phyloP scores from a whole-genome alignment of 2,329 filamentous ascomycete species.

The Claviceps paspali region DNA sequence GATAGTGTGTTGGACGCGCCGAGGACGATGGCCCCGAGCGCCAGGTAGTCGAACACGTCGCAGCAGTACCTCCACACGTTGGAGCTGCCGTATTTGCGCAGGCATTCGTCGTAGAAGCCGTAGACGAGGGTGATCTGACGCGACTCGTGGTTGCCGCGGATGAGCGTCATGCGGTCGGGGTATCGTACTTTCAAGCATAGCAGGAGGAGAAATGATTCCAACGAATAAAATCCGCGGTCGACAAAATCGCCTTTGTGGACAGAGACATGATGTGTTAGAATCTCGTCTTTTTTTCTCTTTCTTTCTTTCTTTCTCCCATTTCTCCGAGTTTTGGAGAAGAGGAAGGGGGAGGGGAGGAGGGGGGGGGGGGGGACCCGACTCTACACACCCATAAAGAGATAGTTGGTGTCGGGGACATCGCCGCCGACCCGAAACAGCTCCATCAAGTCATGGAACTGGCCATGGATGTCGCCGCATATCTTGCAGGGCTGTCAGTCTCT shows the following conservation, averaged over 20 bases:
- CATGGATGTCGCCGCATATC: conserved; percentile 96
- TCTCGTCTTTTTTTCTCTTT: too few relatives aligned
- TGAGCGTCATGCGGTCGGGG: conserved; percentile 90
- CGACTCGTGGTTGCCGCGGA: conserved; percentile 90
- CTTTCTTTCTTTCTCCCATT: too few relatives aligned
- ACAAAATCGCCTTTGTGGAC: conserved; percentile 69
- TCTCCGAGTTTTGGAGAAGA: background rate
- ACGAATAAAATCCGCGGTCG: conserved; percentile 92
- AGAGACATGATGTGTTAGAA: too few relatives aligned
- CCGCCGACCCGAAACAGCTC: conserved; percentile 89
- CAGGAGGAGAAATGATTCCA: conserved; percentile 91
- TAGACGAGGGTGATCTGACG: conserved; percentile 95
- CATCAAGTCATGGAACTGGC: conserved; percentile 94
- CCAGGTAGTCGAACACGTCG: conserved; percentile 94
- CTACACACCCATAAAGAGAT: conserved; percentile 76
- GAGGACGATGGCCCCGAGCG: conserved; percentile 77
- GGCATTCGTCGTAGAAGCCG: conserved; percentile 94
- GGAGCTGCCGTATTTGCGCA: conserved; percentile 88
- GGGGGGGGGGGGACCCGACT: too few relatives aligned
- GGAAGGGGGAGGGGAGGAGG: too few relatives aligned
- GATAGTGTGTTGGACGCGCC: conserved; percentile 58
- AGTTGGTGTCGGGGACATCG: conserved; percentile 89
- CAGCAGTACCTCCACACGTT: conserved; percentile 97
- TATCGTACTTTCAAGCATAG: conserved; percentile 95
- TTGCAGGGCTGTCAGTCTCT: conserved; percentile 15